Evolutionary conservation across 176 grass and related monocot species (phyloP), one percentile per base, ranked within the genome.

Genomic region (Pontederia crassipes): DNA sequence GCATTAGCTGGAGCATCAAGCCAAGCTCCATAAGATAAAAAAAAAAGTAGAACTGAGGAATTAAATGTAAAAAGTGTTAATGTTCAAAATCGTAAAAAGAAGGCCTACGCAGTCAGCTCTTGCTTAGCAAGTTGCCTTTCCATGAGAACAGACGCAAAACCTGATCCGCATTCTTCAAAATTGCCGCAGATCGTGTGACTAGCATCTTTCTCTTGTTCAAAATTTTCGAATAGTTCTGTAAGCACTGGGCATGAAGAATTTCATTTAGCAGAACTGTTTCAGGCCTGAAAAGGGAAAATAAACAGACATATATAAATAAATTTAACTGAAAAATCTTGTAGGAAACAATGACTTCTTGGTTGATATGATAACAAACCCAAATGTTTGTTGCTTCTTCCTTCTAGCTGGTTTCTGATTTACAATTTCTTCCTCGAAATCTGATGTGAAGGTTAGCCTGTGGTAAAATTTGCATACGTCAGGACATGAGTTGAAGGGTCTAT

Each of bases 371-470:
- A 4, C 29, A 35, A 92, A 92, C 87, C 87, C 79, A 9, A 62
- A 76, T 78, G 60, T 76, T 78, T 69, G 70, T 13, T 11, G 35
- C 67, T 18, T 81, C 51, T 77, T 98, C 65, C 66, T 81, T 62
- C 69, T 80, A 12, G 75, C 57, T 48, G 64, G 58, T 69, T 92
- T 83, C 57, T 83, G 70, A 51, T 85, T 67, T 49, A 59, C 18
- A 4, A 74, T 72, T 83, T 98, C 93, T 55, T 98, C 84, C 79
- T 98, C 87, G 0, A 84, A 98, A 50, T 98, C 84, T 0, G 93
- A 98, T 55, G 79, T 57, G 61, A 98, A 92, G 8, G 72, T 98
- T 86, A 85, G 76, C 66, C 93, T 89, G 72, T 63, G 59, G 13
- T 15, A 66, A 49, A 66, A 13, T 8, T 83, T 72, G 47, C 10